phyloP scores from a whole-genome alignment of 305 asterid genomes.

The Rubia tinctorum region DNA sequence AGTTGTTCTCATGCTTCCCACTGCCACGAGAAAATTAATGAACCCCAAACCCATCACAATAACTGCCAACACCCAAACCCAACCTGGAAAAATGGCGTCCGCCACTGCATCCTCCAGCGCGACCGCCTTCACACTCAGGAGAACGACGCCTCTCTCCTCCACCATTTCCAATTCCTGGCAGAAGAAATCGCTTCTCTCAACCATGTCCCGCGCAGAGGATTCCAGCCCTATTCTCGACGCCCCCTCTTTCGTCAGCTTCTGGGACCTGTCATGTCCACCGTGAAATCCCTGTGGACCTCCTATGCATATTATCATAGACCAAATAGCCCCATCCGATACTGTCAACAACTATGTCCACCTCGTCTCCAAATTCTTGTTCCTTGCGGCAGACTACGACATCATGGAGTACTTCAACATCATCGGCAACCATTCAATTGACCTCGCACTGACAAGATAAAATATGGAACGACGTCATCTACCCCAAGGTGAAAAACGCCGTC shows the following conservation, averaged over 20 bases:
- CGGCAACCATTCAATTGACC: constrained; percentile 56
- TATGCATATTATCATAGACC: constrained; percentile 97
- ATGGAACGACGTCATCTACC: constrained; percentile 78
- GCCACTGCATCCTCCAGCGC: too few species aligned
- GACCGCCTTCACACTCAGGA: too few species aligned
- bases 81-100: too few species aligned
- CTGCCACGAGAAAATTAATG: too few species aligned
- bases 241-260: constrained; percentile 44
- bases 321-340: constrained; percentile 84
- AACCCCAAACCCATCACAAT: too few species aligned
- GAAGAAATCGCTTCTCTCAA: constrained; percentile 7
- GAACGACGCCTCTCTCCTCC: too few species aligned
- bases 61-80: too few species aligned
- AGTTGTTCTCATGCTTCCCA: too few species aligned
- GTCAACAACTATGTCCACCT: constrained; percentile 75
- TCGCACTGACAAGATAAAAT: constrained; percentile 47
- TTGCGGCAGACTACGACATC: constrained; percentile 48
- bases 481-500: constrained; percentile 73
- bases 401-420: constrained; percentile 60
- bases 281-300: constrained; percentile 86
- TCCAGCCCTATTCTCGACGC: background rate
- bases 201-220: too few species aligned
- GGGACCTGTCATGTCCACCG: constrained; percentile 86
- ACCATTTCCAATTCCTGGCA: background rate
- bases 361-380: constrained; percentile 62